These are phyloP conservation scores for Tulasnella calospora DNA, from an alignment of 768 basidiomycete species.

Conservation along the genomic window DNA sequence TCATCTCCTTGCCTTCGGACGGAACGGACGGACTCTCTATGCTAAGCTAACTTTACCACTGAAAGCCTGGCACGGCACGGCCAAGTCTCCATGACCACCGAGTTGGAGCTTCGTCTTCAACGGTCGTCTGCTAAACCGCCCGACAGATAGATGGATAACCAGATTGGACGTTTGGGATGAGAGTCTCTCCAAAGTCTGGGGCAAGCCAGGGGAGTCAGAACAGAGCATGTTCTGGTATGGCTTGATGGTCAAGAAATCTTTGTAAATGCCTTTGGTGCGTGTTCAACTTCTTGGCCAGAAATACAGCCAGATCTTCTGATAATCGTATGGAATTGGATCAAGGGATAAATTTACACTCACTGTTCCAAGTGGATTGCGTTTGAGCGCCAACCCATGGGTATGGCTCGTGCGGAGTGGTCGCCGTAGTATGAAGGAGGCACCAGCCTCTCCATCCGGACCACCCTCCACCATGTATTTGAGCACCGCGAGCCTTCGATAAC, in stretches of 20 bases:
- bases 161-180: slow-evolving; percentile 42
- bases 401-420: no score
- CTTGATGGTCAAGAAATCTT: neutral
- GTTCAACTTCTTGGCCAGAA: neutral
- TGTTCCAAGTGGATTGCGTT: no score
- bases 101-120: slow-evolving; percentile 54
- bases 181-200: slow-evolving; percentile 46
- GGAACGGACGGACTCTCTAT: neutral
- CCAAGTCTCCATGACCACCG: no score
- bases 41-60: neutral
- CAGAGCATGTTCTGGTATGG: slow-evolving; percentile 58
- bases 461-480: no score
- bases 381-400: no score
- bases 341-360: no score
- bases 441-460: no score
- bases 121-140: slow-evolving; percentile 55
- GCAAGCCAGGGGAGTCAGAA: slow-evolving; percentile 49
- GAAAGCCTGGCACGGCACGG: no score
- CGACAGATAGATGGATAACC: slow-evolving; percentile 29
- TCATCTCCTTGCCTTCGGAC: neutral
- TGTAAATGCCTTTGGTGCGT: neutral
- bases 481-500: no score
- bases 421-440: no score
- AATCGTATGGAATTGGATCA: neutral
- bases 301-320: neutral